Evolutionary conservation across 1,139 yeast species (phyloP).

Genomic region (Pichia sp.): DNA sequence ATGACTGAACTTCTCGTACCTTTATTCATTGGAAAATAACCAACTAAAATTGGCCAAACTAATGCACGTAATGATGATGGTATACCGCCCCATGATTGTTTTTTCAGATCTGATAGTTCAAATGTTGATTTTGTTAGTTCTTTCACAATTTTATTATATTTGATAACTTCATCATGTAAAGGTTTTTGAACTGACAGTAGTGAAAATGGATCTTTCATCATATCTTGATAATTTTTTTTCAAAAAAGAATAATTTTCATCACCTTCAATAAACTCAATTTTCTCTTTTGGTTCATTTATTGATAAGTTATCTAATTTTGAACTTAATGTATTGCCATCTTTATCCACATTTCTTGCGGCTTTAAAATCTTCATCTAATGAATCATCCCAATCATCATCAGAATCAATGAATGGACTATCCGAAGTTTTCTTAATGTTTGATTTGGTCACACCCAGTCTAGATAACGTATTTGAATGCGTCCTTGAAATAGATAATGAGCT

Average conservation of each 20-base stretch:
- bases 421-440: background rate
- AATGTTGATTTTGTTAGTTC: slow-evolving; percentile 58
- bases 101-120: slow-evolving; percentile 60
- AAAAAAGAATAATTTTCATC: slow-evolving; percentile 22
- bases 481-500: slow-evolving; percentile 11
- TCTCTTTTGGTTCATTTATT: background rate
- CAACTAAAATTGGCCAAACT: slow-evolving; percentile 84
- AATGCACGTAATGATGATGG: slow-evolving; percentile 77
- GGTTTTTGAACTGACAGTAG: slow-evolving; percentile 36
- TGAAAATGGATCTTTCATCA: slow-evolving; percentile 33
- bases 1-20: slow-evolving; percentile 66
- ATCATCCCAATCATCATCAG: slow-evolving; percentile 16
- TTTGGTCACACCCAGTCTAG: slow-evolving; percentile 4
- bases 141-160: slow-evolving; percentile 61
- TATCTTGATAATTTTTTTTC: slow-evolving; percentile 23
- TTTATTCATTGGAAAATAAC: slow-evolving; percentile 83
- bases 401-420: slow-evolving; percentile 12
- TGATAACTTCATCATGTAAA: slow-evolving; percentile 35
- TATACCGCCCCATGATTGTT: slow-evolving; percentile 90
- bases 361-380: slow-evolving; percentile 9
- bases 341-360: background rate
- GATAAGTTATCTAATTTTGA: background rate
- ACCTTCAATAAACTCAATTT: slow-evolving; percentile 6
- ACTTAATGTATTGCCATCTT: background rate
- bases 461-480: slow-evolving; percentile 10